Evolutionary conservation across 352 stramenopile genomes (phyloP).

Genomic region (Albugo laibachii): DNA sequence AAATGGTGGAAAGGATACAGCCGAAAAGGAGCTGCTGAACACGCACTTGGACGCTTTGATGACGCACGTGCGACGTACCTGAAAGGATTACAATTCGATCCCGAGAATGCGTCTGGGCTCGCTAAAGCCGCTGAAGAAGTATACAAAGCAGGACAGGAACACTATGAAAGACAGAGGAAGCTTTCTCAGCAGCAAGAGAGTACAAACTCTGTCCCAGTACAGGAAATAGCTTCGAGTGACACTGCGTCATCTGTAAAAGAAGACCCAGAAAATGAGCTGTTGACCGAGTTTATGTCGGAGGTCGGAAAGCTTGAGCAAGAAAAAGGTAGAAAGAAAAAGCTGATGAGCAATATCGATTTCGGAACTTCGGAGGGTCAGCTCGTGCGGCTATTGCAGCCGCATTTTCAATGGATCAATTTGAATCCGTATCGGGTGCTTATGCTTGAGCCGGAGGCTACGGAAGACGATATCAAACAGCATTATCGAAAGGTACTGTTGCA

Average conservation of each 20-base stretch:
- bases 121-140: conserved; percentile 40
- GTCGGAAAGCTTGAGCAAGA: conserved; percentile 47
- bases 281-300: conserved; percentile 69
- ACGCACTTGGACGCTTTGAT: conserved; percentile 57
- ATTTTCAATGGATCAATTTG: conserved; percentile 79
- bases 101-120: conserved; percentile 49
- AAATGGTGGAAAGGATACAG: conserved; percentile 80
- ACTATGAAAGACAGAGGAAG: conserved; percentile 22
- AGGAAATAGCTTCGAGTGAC: conserved; percentile 6
- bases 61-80: conserved; percentile 51
- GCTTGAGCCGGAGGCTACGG: conserved; percentile 63
- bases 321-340: conserved; percentile 11
- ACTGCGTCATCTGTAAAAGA: conserved; percentile 1
- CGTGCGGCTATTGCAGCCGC: conserved; percentile 34
- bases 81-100: conserved; percentile 31
- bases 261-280: conserved; percentile 31
- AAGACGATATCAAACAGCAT: conserved; percentile 83
- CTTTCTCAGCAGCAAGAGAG: conserved; percentile 13
- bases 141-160: conserved; percentile 47
- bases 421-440: conserved; percentile 79
- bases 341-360: conserved; percentile 46
- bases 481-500: conserved; percentile 47
- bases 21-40: conserved; percentile 59
- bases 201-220: conserved; percentile 5
- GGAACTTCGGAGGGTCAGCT: conserved; percentile 40